phyloP scores from a whole-genome alignment of 1,139 yeast genomes.

The Geotrichum histeridarum region DNA sequence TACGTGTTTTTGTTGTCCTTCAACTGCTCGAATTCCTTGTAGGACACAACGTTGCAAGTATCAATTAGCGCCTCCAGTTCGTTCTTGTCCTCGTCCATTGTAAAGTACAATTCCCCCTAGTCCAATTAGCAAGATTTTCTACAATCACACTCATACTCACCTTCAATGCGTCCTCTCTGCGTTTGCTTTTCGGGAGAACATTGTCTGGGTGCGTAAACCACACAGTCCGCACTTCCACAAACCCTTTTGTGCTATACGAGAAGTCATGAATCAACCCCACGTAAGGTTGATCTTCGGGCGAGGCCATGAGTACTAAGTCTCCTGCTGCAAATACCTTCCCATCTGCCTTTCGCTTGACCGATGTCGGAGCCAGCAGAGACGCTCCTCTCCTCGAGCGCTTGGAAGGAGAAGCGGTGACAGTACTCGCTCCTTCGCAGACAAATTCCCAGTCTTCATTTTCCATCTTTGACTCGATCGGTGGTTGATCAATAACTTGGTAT shows the following conservation, averaged over 20 bases:
- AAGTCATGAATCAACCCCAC: conserved; percentile 26
- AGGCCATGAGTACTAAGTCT: conserved; percentile 25
- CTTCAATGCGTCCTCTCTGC: conserved; percentile 7
- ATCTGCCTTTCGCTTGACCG: conserved; percentile 21
- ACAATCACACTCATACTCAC: conserved; percentile 10
- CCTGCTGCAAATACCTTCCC: conserved; percentile 23
- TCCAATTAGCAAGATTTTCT: conserved; percentile 10
- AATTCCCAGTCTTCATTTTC: conserved; percentile 1
- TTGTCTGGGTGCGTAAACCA: conserved; percentile 25
- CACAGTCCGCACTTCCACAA: conserved; percentile 21
- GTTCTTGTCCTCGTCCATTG: conserved; percentile 24
- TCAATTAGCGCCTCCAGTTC: conserved; percentile 23
- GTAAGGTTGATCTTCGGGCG: conserved; percentile 22
- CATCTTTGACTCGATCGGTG: not conserved
- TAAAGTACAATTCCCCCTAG: conserved; percentile 23
- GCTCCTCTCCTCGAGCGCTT: conserved; percentile 2
- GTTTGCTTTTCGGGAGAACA: conserved; percentile 1
- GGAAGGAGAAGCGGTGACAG: not conserved
- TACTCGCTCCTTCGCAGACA: not conserved
- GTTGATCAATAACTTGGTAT: not conserved
- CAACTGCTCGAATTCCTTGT: conserved; percentile 1
- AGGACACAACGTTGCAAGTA: conserved; percentile 21
- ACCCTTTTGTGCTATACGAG: conserved; percentile 21
- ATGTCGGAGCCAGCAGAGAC: conserved; percentile 17
- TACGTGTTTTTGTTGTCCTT: not conserved